Percentiles rank a stretch among this genome's conserved stretches.
Conservation (phyloP, 768 basidiomycete genomes). For the Glaciozyma martinii region DNA sequence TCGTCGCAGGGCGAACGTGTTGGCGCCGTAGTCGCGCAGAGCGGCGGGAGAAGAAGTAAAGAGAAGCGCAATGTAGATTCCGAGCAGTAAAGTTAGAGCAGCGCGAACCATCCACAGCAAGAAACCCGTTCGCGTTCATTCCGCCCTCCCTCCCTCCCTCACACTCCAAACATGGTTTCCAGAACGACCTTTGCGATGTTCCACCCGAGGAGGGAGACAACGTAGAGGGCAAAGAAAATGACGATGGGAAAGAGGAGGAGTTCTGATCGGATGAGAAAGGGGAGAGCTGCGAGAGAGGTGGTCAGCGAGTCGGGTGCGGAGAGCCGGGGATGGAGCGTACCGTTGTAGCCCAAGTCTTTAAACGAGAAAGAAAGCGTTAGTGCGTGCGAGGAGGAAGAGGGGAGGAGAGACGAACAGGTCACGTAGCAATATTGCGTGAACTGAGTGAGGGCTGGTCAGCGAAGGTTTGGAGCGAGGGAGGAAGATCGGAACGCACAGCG, state of each 20-base stretch:
- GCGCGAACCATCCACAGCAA: too few relatives aligned
- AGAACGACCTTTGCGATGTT: slow-evolving; percentile 80
- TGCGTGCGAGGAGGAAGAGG: background rate
- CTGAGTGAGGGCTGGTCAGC: slow-evolving; percentile 40
- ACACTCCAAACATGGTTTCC: slow-evolving; percentile 59
- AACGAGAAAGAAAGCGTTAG: background rate
- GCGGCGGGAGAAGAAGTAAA: too few relatives aligned
- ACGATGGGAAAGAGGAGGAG: slow-evolving; percentile 82
- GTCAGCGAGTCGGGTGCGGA: background rate
- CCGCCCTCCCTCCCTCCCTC: too few relatives aligned
- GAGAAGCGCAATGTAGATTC: too few relatives aligned
- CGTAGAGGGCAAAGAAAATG: slow-evolving; percentile 74
- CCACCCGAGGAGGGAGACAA: slow-evolving; percentile 79
- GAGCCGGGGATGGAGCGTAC: background rate
- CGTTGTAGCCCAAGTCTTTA: slow-evolving; percentile 31
- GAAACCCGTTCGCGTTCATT: too few relatives aligned
- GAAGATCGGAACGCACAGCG: slow-evolving; percentile 36
- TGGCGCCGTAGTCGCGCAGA: too few relatives aligned
- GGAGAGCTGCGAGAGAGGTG: slow-evolving; percentile 51
- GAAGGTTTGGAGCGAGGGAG: background rate
- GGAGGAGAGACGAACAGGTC: slow-evolving; percentile 39
- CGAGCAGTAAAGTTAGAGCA: too few relatives aligned
- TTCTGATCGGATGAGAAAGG: slow-evolving; percentile 83
- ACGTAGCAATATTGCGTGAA: slow-evolving; percentile 85
- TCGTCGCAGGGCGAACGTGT: too few relatives aligned